Conservation (phyloP, 176 grass and related monocot genomes). For the Zea mays region Zm-B73-REFERENCE-NAM-5.0 NC_050097.1:197014501-197015000, state of each 20-base stretch:
- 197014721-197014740: no score
- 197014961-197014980: constrained; percentile 71
- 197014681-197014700: not conserved
- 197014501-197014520: constrained; percentile 23
- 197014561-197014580: constrained; percentile 9
- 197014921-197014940: constrained; percentile 23
- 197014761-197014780: constrained; percentile 2
- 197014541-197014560: not conserved
- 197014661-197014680: constrained; percentile 32
- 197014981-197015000: constrained; percentile 44
- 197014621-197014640: constrained; percentile 27
- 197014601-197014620: constrained; percentile 19
- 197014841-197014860: constrained; percentile 33
- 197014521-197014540: not conserved
- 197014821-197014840: constrained; percentile 39
- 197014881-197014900: not conserved
- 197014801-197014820: constrained; percentile 29
- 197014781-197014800: constrained; percentile 26
- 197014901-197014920: constrained; percentile 26
- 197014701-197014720: no score
- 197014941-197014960: constrained; percentile 39
- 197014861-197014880: constrained; percentile 31
- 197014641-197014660: constrained; percentile 40
- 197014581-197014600: constrained; percentile 28
- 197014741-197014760: constrained; percentile 23